Evolutionary conservation across 768 basidiomycete genomes (phyloP).

Genomic region (Auricularia sp.): DNA sequence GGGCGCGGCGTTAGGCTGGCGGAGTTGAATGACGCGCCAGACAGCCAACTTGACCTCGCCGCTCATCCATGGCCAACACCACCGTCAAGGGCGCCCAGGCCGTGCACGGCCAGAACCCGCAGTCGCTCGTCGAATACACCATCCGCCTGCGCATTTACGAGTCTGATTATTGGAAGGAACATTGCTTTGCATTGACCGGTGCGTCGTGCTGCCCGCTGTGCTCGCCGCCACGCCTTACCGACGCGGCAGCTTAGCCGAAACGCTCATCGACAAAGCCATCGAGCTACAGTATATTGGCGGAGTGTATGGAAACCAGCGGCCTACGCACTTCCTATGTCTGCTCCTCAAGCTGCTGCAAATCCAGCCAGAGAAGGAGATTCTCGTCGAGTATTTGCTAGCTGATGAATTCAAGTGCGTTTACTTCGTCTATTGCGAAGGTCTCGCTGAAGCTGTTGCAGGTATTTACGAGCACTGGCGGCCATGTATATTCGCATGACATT

Average conservation of each 20-base stretch:
- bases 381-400: conserved; percentile 87
- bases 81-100: conserved; percentile 78
- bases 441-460: conserved; percentile 38
- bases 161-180: conserved; percentile 92
- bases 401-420: conserved; percentile 97
- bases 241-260: conserved; percentile 51
- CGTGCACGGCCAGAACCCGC: conserved; percentile 96
- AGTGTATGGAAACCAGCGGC: conserved; percentile 89
- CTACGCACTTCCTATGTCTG: conserved; percentile 88
- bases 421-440: not conserved
- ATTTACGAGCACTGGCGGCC: conserved; percentile 84
- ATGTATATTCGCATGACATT: conserved; percentile 96
- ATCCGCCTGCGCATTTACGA: conserved; percentile 96
- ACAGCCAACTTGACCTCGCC: conserved; percentile 3
- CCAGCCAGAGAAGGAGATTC: conserved; percentile 95
- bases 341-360: conserved; percentile 91
- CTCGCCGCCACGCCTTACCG: conserved; percentile 5
- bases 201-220: conserved; percentile 12
- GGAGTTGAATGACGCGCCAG: not conserved
- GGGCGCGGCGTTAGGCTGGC: not conserved
- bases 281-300: conserved; percentile 77
- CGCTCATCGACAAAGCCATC: conserved; percentile 87
- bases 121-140: conserved; percentile 93
- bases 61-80: conserved; percentile 71
- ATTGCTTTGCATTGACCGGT: conserved; percentile 96